Evolutionary conservation across 2,329 filamentous ascomycete species (phyloP).

Genomic region (Claviceps monticola): DNA sequence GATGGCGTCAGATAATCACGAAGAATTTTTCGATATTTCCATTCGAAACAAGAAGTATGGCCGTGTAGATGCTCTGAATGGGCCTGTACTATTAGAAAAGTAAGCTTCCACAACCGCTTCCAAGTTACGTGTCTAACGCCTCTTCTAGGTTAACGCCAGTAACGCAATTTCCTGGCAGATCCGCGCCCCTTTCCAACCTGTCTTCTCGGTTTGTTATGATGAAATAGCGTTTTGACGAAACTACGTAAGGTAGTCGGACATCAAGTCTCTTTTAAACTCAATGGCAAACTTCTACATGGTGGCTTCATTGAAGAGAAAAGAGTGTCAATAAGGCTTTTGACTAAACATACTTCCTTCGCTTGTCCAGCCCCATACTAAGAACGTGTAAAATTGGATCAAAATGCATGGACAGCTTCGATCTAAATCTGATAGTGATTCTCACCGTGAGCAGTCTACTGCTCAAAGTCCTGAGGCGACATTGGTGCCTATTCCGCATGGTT

Average conservation of each 20-base stretch:
- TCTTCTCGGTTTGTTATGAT: constrained; percentile 62
- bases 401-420: background rate
- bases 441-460: constrained; percentile 13
- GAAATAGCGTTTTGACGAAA: constrained; percentile 14
- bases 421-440: background rate
- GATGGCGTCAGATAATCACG: constrained; percentile 78
- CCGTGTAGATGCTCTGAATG: constrained; percentile 81
- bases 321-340: background rate
- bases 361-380: background rate
- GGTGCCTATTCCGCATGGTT: constrained; percentile 19
- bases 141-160: constrained; percentile 46
- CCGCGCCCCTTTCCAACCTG: constrained; percentile 54
- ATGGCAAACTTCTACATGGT: background rate
- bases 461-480: constrained; percentile 33
- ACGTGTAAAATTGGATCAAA: background rate
- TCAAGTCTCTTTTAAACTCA: background rate
- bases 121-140: constrained; percentile 12
- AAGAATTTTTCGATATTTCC: constrained; percentile 91
- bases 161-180: constrained; percentile 42
- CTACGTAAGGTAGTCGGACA: background rate
- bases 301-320: background rate
- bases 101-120: constrained; percentile 25
- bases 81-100: constrained; percentile 86
- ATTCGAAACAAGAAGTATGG: constrained; percentile 88
- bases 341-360: constrained; percentile 9